Evolutionary conservation across 306 rosid genomes (phyloP), one percentile per base, ranked within the genome.

Genomic region (Dryas octopetala): DNA sequence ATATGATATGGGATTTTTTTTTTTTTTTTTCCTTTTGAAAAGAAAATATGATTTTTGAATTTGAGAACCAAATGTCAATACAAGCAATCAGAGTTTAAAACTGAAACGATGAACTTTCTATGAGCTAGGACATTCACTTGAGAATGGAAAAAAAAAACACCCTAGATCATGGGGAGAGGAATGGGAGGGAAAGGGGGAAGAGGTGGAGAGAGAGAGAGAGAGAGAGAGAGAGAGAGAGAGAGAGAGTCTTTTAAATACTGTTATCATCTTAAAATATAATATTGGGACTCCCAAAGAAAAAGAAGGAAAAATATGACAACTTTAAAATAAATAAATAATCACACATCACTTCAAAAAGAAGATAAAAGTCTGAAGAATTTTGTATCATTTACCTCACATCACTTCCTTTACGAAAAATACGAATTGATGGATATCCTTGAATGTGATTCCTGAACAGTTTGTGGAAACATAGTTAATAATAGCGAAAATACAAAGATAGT

Each of bases 401-500:
- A 85, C 82, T 92, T 88, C 99, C 99, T 86, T 83, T 90, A 28
- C 97, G 97, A 64, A 95, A 95, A 77, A 95, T 92, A 76, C 99
- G 99, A 83, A 95, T 88, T 32, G 99, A 92, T 10, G 99, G 99
- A 86, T 95, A 95, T 50, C 97, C 99, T 85, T 95, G 99, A 75
- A 95, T 89, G 85, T 95, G 99, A 83, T 95, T 51, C 91, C 99
- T 95, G 87, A 82, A 84, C 61, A 84, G 63, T 52, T 76, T 66
- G 68, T 54, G 50, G 73, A 79, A 62, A 70, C 46, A 74, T 2
- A 71, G 13, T 68, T 75, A 41, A 15, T 54, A 86, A 81, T 41
- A 47, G 73, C 17, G 40, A 38, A 45, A 77, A 66, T 54, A 71
- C 19, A 53, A 54, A 58, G 45, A 80, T 17, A n/a, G 58, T 43